phyloP scores from a whole-genome alignment of 305 asterid species.

The Rubia tinctorum region DNA sequence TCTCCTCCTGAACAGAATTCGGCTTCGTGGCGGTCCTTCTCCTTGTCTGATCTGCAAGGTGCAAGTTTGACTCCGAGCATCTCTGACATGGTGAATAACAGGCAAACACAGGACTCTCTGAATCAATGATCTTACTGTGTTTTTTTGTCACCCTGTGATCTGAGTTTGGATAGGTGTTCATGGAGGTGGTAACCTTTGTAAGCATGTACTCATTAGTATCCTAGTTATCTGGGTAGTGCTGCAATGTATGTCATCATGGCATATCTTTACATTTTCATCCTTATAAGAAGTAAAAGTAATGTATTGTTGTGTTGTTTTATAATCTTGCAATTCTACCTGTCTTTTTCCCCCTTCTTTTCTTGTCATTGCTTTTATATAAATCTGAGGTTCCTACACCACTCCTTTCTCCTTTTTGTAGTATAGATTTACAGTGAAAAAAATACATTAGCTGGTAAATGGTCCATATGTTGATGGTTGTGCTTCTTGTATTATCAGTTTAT shows the following conservation, averaged over 20 bases:
- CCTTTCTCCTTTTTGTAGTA: background rate
- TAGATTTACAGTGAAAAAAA: background rate
- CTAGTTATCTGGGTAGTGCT: background rate
- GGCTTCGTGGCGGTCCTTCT: conserved; percentile 25
- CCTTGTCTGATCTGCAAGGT: conserved; percentile 36
- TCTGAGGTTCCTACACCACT: background rate
- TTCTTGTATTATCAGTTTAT: background rate
- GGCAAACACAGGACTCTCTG: conserved; percentile 7
- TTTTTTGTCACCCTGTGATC: conserved; percentile 24
- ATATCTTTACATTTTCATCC: conserved; percentile 4
- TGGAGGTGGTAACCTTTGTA: conserved; percentile 28
- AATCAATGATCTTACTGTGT: conserved; percentile 11
- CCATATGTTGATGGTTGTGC: background rate
- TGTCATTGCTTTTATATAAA: background rate
- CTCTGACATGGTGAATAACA: conserved; percentile 19
- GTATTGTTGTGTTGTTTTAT: background rate
- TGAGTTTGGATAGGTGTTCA: conserved; percentile 18
- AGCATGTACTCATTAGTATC: conserved; percentile 16
- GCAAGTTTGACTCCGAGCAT: conserved; percentile 22
- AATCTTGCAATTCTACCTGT: background rate
- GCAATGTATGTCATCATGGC: conserved; percentile 9
- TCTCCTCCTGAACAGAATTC: conserved; percentile 18
- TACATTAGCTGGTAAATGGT: background rate
- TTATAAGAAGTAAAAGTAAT: background rate
- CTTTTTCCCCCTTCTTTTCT: background rate